Evolutionary conservation across 129 eudicot species (phyloP).

Genomic region (Gnaphalium uliginosum): DNA sequence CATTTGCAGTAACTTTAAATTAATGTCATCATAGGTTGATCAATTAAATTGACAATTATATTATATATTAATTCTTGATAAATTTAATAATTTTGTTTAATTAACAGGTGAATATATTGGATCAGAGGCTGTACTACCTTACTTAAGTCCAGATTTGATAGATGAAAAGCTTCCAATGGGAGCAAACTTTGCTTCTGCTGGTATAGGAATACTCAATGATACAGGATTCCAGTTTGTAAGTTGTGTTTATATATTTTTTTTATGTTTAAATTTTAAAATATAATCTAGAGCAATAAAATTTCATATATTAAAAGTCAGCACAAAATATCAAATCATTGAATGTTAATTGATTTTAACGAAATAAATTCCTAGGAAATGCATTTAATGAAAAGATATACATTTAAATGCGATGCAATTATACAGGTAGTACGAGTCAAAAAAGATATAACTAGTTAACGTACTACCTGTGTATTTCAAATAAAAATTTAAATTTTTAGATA

Average conservation of each 20-base stretch:
- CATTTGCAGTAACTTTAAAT: neutral
- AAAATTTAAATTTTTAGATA: too few relatives aligned
- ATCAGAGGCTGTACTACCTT: slow-evolving; percentile 46
- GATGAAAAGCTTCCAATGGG: slow-evolving; percentile 44
- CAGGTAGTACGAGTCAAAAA: too few relatives aligned
- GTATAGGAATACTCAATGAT: slow-evolving; percentile 54
- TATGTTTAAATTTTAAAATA: neutral
- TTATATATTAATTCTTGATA: too few relatives aligned
- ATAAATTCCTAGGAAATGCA: neutral
- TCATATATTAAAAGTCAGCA: neutral
- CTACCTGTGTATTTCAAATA: too few relatives aligned
- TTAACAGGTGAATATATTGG: slow-evolving; percentile 51
- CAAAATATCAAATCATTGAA: neutral
- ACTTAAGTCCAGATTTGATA: slow-evolving; percentile 38
- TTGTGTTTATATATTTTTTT: neutral
- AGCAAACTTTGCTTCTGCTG: slow-evolving; percentile 70
- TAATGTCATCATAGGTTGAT: too few relatives aligned
- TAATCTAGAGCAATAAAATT: too few relatives aligned
- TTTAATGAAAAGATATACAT: too few relatives aligned
- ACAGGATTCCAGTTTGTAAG: slow-evolving; percentile 61
- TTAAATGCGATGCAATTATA: too few relatives aligned
- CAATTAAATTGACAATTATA: too few relatives aligned
- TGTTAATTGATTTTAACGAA: neutral
- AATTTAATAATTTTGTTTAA: neutral
- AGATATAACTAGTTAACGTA: too few relatives aligned